phyloP scores from a whole-genome alignment of 202 grass and related monocot genomes.

The Carex arenaria region DNA sequence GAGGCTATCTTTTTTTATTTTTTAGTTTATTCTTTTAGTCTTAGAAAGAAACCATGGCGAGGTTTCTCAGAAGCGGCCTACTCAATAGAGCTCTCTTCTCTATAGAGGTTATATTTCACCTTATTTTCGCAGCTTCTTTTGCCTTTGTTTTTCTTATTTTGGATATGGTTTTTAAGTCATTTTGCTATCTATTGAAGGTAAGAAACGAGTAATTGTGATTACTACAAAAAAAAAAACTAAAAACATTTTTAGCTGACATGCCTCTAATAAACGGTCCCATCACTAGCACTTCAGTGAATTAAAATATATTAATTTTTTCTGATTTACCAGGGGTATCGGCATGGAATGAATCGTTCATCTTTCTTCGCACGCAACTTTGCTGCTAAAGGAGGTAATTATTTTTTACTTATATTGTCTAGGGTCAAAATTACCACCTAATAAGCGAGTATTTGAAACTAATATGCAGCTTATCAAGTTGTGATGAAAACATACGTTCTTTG shows the following conservation, averaged over 20 bases:
- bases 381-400: constrained; percentile 56
- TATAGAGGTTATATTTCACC: constrained; percentile 18
- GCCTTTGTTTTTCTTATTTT: neutral
- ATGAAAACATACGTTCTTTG: neutral
- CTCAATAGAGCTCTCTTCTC: constrained; percentile 23
- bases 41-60: constrained; percentile 30
- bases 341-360: constrained; percentile 46
- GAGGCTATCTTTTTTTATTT: constrained; percentile 19
- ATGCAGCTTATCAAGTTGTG: neutral
- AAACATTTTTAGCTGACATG: neutral
- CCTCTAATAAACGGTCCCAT: neutral
- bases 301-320: neutral
- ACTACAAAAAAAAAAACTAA: neutral
- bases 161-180: neutral
- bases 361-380: constrained; percentile 60
- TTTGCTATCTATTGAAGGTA: neutral
- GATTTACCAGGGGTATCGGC: constrained; percentile 44
- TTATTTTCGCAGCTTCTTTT: neutral
- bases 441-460: constrained; percentile 1
- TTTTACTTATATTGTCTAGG: neutral
- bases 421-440: neutral
- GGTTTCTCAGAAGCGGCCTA: constrained; percentile 32
- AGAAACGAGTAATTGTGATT: neutral
- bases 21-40: neutral
- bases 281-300: constrained; percentile 14